Evolutionary conservation across 257 asterid species (phyloP).

Genomic region (Nicotiana tabacum): DNA sequence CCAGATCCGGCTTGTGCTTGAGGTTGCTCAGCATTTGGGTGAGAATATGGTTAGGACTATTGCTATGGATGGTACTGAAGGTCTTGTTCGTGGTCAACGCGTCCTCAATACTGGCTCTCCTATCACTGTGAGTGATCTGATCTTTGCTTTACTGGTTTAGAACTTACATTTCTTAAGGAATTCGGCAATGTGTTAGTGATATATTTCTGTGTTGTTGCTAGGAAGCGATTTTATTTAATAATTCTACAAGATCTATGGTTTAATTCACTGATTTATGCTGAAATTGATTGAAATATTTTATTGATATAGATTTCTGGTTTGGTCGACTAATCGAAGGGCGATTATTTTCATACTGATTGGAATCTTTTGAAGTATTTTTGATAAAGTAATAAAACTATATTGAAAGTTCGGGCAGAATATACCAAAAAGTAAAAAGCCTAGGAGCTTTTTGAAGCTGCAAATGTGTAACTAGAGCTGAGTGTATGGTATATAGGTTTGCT

Average conservation of each 20-base stretch:
- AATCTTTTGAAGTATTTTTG: background rate
- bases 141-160: background rate
- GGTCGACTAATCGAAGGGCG: background rate
- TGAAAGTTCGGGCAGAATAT: too few relatives aligned
- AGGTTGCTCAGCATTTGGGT: slow-evolving; percentile 91
- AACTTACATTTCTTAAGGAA: background rate
- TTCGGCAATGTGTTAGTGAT: background rate
- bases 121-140: slow-evolving; percentile 54
- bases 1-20: slow-evolving; percentile 84
- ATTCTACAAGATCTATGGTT: background rate
- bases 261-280: background rate
- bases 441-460: background rate
- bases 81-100: slow-evolving; percentile 78
- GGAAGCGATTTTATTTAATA: background rate
- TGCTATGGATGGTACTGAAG: slow-evolving; percentile 98
- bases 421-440: too few relatives aligned
- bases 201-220: background rate
- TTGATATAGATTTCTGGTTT: background rate
- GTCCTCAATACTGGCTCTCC: slow-evolving; percentile 93
- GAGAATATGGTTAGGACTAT: slow-evolving; percentile 79
- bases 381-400: too few relatives aligned
- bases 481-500: background rate
- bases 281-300: background rate
- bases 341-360: background rate
- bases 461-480: background rate